A percentile compares a stretch with the other conserved stretches of the same genome.
Conservation (phyloP, 441 rosid species). For the Corymbia calophylla region DNA sequence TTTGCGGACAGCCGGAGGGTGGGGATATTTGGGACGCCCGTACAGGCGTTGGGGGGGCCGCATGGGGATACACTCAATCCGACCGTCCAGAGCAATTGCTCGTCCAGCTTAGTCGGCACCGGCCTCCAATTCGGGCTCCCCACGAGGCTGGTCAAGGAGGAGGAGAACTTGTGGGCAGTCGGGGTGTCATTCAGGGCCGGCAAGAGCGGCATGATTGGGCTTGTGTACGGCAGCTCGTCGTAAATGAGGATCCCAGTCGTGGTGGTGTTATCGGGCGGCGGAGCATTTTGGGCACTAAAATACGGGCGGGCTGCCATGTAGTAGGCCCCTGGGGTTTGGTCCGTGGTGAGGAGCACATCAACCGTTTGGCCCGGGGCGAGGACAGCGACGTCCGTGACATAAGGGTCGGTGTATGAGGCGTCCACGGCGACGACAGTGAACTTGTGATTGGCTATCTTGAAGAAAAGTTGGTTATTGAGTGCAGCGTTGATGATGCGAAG, state of each 20-base stretch:
- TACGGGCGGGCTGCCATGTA: conserved; percentile 11
- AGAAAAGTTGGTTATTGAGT: not conserved
- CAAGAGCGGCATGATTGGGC: conserved; percentile 56
- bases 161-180: conserved; percentile 54
- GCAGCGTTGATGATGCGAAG: not conserved
- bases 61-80: conserved; percentile 47
- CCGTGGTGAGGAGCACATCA: not conserved
- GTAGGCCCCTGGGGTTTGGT: not conserved
- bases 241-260: conserved; percentile 63
- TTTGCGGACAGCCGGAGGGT: conserved; percentile 40
- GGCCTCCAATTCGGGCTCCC: conserved; percentile 57
- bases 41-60: conserved; percentile 35
- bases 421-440: not conserved
- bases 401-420: not conserved
- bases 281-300: conserved; percentile 20
- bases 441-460: not conserved
- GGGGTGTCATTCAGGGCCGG: conserved; percentile 61
- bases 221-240: not conserved
- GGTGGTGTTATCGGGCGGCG: conserved; percentile 42
- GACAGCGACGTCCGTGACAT: not conserved
- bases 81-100: conserved; percentile 61
- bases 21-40: conserved; percentile 1
- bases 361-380: not conserved
- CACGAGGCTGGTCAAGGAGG: conserved; percentile 33
- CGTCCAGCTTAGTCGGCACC: conserved; percentile 54